phyloP scores from a whole-genome alignment of 1,284 basidiomycete genomes.

The Boletellus sp. region DNA sequence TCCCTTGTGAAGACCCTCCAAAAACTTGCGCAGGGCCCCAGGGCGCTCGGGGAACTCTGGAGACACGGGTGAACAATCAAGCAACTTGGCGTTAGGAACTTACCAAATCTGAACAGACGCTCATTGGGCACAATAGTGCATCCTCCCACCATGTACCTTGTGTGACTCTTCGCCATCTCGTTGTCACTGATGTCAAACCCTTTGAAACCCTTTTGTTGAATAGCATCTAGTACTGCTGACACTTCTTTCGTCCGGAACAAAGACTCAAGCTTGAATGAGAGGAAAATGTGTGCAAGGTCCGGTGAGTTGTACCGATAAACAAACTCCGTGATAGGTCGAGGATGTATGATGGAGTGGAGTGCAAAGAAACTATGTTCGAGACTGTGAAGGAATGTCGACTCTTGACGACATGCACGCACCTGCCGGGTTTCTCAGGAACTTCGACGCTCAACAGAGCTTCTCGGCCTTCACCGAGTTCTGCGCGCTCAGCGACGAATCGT shows the following conservation, averaged over 20 bases:
- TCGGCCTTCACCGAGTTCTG: conserved; percentile 92
- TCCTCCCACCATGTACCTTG: conserved; percentile 93
- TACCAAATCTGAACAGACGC: conserved; percentile 91
- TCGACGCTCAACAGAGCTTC: conserved; percentile 92
- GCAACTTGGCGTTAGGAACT: conserved; percentile 26
- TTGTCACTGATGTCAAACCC: conserved; percentile 91
- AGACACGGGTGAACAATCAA: neutral
- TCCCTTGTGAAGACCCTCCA: conserved; percentile 74
- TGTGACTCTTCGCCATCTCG: conserved; percentile 94
- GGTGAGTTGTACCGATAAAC: conserved; percentile 83
- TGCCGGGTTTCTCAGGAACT: conserved; percentile 90
- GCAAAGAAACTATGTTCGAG: conserved; percentile 71
- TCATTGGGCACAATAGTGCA: conserved; percentile 76
- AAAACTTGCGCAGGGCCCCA: conserved; percentile 86
- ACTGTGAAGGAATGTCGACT: conserved; percentile 7
- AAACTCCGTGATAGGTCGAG: conserved; percentile 95
- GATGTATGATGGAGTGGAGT: conserved; percentile 85
- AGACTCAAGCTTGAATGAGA: conserved; percentile 85
- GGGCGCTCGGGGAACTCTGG: conserved; percentile 96
- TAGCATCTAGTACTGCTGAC: conserved; percentile 54
- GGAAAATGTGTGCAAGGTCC: conserved; percentile 77
- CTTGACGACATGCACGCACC: conserved; percentile 42
- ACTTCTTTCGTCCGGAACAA: conserved; percentile 68
- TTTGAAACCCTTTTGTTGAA: conserved; percentile 72
- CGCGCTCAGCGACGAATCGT: conserved; percentile 96